These are phyloP conservation scores for Sequoiadendron giganteum DNA, from an alignment of 75 land plant species.

Conservation along the genomic window DNA sequence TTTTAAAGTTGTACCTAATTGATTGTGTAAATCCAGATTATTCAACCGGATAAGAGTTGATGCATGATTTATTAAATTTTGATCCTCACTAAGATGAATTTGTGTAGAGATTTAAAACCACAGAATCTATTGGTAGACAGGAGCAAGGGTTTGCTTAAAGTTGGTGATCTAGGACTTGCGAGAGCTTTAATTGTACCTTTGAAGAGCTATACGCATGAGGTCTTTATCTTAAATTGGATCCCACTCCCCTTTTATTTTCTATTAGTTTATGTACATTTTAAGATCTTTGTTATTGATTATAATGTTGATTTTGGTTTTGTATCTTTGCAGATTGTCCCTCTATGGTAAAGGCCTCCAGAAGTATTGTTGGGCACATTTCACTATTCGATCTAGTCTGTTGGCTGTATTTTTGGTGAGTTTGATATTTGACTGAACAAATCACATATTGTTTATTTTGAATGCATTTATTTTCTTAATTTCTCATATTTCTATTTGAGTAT, in stretches of 20 bases:
- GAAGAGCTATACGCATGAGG: conserved; percentile 95
- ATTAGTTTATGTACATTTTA: background rate
- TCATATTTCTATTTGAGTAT: background rate
- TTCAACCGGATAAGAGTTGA: background rate
- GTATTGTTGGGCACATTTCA: conserved; percentile 74
- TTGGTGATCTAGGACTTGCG: conserved; percentile 95
- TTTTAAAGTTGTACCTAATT: background rate
- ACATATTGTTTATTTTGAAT: background rate
- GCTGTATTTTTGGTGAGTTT: conserved; percentile 79
- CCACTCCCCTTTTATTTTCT: background rate
- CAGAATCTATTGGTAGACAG: conserved; percentile 84
- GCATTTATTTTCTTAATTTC: background rate
- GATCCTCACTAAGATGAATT: background rate
- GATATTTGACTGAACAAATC: background rate
- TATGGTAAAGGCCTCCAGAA: conserved; percentile 89
- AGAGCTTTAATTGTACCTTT: conserved; percentile 88
- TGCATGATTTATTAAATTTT: background rate
- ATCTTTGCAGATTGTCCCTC: conserved; percentile 63
- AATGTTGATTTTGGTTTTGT: background rate
- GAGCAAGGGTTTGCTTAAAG: conserved; percentile 86
- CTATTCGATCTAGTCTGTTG: conserved; percentile 92
- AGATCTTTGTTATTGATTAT: background rate
- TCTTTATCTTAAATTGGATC: conserved; percentile 5
- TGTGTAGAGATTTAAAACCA: conserved; percentile 63
- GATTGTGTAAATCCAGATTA: background rate